These are phyloP conservation scores for Penicillium desertorum DNA, from an alignment of 495 filamentous ascomycete genomes.

Conservation along the genomic window DNA sequence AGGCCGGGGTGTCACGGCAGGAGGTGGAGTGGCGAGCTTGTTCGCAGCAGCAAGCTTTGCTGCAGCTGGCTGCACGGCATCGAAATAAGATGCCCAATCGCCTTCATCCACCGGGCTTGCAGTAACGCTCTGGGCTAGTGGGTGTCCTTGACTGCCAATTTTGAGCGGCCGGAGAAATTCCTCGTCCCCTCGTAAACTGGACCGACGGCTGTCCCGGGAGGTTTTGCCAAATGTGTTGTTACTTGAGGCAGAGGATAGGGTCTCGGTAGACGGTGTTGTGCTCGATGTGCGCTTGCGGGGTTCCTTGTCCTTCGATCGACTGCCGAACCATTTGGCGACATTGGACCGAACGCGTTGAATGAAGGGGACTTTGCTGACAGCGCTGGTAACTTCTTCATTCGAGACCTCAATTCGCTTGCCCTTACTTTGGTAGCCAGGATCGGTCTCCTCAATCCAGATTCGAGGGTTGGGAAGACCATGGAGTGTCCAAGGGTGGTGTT, in stretches of 20 bases:
- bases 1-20: constrained; percentile 45
- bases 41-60: constrained; percentile 5
- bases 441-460: constrained; percentile 89
- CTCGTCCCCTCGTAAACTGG: constrained; percentile 72
- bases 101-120: constrained; percentile 63
- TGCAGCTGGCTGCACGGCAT: constrained; percentile 6
- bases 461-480: constrained; percentile 70
- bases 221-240: constrained; percentile 35
- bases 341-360: constrained; percentile 64
- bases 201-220: constrained; percentile 55
- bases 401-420: constrained; percentile 93
- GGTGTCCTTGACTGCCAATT: constrained; percentile 59
- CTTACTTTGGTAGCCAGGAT: constrained; percentile 75
- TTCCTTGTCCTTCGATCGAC: constrained; percentile 57
- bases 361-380: constrained; percentile 85
- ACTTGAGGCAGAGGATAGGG: constrained; percentile 31
- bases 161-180: constrained; percentile 38
- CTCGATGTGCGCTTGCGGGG: constrained; percentile 46
- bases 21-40: constrained; percentile 36
- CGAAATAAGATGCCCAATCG: constrained; percentile 45
- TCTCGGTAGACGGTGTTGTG: constrained; percentile 37
- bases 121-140: constrained; percentile 77
- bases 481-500: constrained; percentile 95
- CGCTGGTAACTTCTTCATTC: constrained; percentile 80
- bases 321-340: constrained; percentile 59